Conservation (phyloP, 352 stramenopile species). For the Phytophthora sansomeana region DNA sequence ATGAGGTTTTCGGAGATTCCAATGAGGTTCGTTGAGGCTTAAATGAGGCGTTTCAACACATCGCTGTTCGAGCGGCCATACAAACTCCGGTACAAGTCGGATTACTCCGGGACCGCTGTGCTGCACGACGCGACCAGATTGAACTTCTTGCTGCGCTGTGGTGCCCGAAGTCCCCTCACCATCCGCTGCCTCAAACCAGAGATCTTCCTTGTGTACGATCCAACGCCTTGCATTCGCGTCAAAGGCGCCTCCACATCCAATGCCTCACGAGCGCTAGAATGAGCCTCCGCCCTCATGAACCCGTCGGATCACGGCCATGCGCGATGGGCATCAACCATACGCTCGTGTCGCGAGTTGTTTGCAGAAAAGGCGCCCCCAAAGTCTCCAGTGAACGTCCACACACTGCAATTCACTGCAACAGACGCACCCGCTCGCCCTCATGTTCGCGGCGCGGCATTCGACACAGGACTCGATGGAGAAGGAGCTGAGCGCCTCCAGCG, state of each 20-base stretch:
- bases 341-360: conserved; percentile 14
- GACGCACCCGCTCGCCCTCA: not conserved
- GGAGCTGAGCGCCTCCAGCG: conserved; percentile 35
- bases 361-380: conserved; percentile 10
- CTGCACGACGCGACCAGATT: no score
- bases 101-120: no score
- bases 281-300: not conserved
- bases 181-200: no score
- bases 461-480: conserved; percentile 36
- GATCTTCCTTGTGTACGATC: no score
- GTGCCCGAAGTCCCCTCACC: no score
- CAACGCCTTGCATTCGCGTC: no score
- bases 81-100: not conserved
- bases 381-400: not conserved
- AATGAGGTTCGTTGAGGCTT: not conserved
- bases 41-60: not conserved
- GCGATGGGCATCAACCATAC: conserved; percentile 25
- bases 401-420: conserved; percentile 25
- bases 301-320: conserved; percentile 11
- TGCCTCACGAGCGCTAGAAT: not conserved
- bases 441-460: conserved; percentile 1
- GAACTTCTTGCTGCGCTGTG: no score
- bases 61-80: not conserved
- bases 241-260: no score
- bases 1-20: not conserved